Evolutionary conservation across 352 stramenopile species (phyloP).

Genomic region (Pythium periplocum): DNA sequence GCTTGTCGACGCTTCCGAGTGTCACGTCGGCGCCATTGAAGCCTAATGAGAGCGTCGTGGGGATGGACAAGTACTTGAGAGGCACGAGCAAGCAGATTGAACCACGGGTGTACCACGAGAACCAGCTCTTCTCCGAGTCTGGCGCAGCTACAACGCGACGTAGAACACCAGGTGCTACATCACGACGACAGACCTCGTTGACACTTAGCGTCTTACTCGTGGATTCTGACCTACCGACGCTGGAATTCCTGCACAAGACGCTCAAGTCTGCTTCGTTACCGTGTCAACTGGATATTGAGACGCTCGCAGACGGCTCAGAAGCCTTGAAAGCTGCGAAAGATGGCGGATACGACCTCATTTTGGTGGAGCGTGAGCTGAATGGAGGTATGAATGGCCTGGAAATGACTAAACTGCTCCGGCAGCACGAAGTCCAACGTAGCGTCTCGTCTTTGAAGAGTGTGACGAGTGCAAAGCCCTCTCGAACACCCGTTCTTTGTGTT

Average conservation of each 20-base stretch:
- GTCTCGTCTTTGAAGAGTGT: conserved; percentile 14
- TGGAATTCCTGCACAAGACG: conserved; percentile 32
- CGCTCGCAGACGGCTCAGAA: conserved; percentile 45
- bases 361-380: conserved; percentile 74
- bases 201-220: conserved; percentile 22
- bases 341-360: conserved; percentile 72
- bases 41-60: conserved; percentile 19
- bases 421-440: conserved; percentile 65
- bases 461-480: conserved; percentile 14
- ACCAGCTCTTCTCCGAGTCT: conserved; percentile 31
- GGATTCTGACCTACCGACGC: conserved; percentile 25
- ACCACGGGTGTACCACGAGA: conserved; percentile 23
- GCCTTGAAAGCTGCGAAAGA: conserved; percentile 46
- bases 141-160: not conserved
- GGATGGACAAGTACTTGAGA: conserved; percentile 60
- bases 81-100: conserved; percentile 50
- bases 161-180: too few species aligned
- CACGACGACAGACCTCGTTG: too few species aligned
- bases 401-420: conserved; percentile 70
- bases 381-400: conserved; percentile 57
- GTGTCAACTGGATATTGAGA: conserved; percentile 42
- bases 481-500: conserved; percentile 70
- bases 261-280: conserved; percentile 9
- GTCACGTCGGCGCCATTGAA: conserved; percentile 2
- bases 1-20: not conserved